phyloP scores from a whole-genome alignment of 768 basidiomycete genomes.

The Rubroboletus pulcherrimus region DNA sequence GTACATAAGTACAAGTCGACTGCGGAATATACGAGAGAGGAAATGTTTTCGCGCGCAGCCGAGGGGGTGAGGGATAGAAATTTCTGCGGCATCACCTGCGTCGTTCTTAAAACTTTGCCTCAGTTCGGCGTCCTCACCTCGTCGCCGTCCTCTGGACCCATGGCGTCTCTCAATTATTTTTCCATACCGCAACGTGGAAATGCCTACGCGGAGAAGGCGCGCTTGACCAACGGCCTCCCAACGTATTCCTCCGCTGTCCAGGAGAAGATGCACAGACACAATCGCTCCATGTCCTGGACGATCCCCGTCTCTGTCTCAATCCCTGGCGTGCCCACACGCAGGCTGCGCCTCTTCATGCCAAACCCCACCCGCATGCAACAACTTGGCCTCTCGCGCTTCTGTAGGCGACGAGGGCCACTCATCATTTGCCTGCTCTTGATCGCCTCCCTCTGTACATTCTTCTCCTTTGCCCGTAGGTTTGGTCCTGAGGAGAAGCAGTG shows the following conservation, averaged over 20 bases:
- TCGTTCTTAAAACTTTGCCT: conserved; percentile 12
- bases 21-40: conserved; percentile 27
- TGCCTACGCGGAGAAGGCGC: conserved; percentile 43
- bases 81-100: conserved; percentile 7
- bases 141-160: conserved; percentile 20
- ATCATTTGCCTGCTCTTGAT: conserved; percentile 48
- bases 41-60: conserved; percentile 24
- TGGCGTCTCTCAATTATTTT: conserved; percentile 49
- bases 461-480: conserved; percentile 60
- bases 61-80: conserved; percentile 3
- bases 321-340: conserved; percentile 54
- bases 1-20: background rate
- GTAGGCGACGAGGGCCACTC: conserved; percentile 53
- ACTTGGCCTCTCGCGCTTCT: conserved; percentile 52
- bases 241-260: conserved; percentile 55
- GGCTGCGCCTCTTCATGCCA: conserved; percentile 54
- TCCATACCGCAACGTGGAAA: conserved; percentile 43
- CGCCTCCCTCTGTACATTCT: conserved; percentile 48
- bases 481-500: conserved; percentile 59
- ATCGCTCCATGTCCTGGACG: conserved; percentile 51
- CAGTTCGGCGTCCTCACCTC: conserved; percentile 16
- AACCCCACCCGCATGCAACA: conserved; percentile 61
- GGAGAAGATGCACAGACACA: conserved; percentile 58
- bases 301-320: conserved; percentile 56
- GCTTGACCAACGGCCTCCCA: conserved; percentile 42